phyloP scores from a whole-genome alignment of 257 asterid species.

The Solanum gracilifrons region DNA sequence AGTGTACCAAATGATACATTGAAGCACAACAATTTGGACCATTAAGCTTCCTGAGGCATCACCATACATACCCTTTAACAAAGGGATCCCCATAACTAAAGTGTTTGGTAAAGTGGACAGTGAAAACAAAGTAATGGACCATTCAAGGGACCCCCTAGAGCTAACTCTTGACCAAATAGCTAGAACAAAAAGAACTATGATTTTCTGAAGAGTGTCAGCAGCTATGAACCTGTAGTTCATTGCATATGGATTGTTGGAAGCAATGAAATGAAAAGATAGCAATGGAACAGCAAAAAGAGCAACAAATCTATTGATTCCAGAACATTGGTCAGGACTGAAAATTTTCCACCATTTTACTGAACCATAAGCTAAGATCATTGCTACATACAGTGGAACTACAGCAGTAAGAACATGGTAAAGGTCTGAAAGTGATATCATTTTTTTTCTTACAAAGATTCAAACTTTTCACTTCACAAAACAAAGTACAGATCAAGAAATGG shows the following conservation, averaged over 20 bases:
- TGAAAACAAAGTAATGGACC: conserved; percentile 41
- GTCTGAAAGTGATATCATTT: conserved; percentile 29
- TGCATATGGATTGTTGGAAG: conserved; percentile 36
- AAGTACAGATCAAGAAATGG: not conserved
- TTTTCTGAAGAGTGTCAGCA: conserved; percentile 36
- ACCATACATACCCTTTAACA: conserved; percentile 42
- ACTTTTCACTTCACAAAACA: not conserved
- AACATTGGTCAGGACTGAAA: conserved; percentile 37
- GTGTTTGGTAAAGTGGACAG: conserved; percentile 38
- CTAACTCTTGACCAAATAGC: conserved; percentile 31
- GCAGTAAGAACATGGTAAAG: conserved; percentile 45
- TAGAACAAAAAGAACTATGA: conserved; percentile 24
- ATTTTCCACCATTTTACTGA: conserved; percentile 49
- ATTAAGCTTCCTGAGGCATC: conserved; percentile 33
- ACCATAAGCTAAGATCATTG: conserved; percentile 43
- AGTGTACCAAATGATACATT: conserved; percentile 44
- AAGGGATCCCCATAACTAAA: conserved; percentile 45
- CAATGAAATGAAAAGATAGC: conserved; percentile 37
- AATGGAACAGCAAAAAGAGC: conserved; percentile 45
- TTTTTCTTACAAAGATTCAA: not conserved
- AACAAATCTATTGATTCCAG: conserved; percentile 46
- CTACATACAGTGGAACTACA: conserved; percentile 39
- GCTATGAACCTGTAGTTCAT: conserved; percentile 47
- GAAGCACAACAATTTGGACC: conserved; percentile 44
- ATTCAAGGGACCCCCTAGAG: conserved; percentile 34